phyloP scores from a whole-genome alignment of 2,329 filamentous ascomycete species.

The Beauveria scarabaeidicola region DNA sequence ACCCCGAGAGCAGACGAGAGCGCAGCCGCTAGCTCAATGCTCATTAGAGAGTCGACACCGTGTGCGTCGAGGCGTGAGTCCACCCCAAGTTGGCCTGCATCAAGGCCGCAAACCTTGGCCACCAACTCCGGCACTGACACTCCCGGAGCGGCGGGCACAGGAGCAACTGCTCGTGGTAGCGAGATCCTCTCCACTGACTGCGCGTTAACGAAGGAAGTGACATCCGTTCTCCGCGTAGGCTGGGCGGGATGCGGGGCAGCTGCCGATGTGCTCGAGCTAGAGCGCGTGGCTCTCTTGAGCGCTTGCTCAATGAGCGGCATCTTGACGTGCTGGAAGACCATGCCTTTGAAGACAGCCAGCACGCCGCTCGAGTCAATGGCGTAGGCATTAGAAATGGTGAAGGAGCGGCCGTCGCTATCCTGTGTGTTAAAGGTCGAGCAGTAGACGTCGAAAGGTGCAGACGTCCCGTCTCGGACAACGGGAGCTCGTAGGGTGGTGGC shows the following conservation, averaged over 20 bases:
- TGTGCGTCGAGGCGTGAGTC: slow-evolving; percentile 13
- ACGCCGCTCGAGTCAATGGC: slow-evolving; percentile 16
- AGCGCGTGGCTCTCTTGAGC: neutral
- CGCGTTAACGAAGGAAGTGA: neutral
- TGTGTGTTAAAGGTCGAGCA: slow-evolving; percentile 16
- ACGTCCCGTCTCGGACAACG: slow-evolving; percentile 16
- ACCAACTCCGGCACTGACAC: slow-evolving; percentile 15
- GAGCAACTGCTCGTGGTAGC: neutral
- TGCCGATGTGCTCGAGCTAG: neutral
- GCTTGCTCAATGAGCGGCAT: neutral
- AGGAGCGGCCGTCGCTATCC: slow-evolving; percentile 18
- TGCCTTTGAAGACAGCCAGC: slow-evolving; percentile 19
- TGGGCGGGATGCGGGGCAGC: neutral
- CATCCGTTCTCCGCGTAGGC: neutral
- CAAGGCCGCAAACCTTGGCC: slow-evolving; percentile 18
- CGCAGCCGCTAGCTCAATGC: slow-evolving; percentile 18
- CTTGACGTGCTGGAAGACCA: slow-evolving; percentile 23
- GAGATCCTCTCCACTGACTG: neutral
- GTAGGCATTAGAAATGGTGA: slow-evolving; percentile 20
- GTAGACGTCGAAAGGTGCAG: slow-evolving; percentile 18
- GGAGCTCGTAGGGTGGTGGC: slow-evolving; percentile 16
- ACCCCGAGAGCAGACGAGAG: slow-evolving; percentile 17
- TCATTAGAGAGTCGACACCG: slow-evolving; percentile 20
- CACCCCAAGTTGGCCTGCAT: slow-evolving; percentile 13
- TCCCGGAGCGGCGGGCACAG: slow-evolving; percentile 7